Evolutionary conservation across 1,284 basidiomycete species (phyloP).

Genomic region (Paramarasmius palmivorus): DNA sequence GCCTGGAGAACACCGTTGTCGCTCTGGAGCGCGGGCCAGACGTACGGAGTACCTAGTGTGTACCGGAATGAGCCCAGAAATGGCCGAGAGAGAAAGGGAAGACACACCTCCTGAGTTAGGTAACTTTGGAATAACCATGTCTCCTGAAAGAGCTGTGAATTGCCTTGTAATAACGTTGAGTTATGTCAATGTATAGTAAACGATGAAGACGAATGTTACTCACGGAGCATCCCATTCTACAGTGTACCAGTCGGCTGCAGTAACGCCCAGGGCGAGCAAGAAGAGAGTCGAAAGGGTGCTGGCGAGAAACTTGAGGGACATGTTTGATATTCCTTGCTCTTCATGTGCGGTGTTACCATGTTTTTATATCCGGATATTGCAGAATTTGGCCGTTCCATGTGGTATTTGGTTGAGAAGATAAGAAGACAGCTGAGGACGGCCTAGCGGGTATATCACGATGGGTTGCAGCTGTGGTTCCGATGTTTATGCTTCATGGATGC

Average conservation of each 20-base stretch:
- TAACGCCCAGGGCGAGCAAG: conserved; percentile 2
- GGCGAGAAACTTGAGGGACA: too few relatives aligned
- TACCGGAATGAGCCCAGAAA: neutral
- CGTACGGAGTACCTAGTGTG: conserved; percentile 26
- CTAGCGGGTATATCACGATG: too few relatives aligned
- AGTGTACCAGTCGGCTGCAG: conserved; percentile 28
- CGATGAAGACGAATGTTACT: neutral
- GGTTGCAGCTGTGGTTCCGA: too few relatives aligned
- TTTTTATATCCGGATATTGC: too few relatives aligned
- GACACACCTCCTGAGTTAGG: conserved; percentile 21
- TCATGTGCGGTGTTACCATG: too few relatives aligned
- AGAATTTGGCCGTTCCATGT: too few relatives aligned
- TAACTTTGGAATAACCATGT: conserved; percentile 27
- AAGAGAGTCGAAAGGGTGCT: neutral
- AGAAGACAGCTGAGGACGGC: too few relatives aligned
- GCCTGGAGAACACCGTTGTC: conserved; percentile 31
- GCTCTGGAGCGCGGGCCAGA: conserved; percentile 33
- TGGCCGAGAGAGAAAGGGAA: neutral
- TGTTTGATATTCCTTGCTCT: too few relatives aligned
- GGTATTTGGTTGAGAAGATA: too few relatives aligned
- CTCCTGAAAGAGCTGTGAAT: conserved; percentile 31
- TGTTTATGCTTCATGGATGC: too few relatives aligned
- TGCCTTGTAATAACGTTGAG: conserved; percentile 7
- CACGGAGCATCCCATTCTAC: conserved; percentile 31
- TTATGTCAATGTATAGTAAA: neutral